Evolutionary conservation across 164 flowering plant species (phyloP), one percentile per base, ranked within the genome.

Genomic region (Chloranthus sessilifolius): DNA sequence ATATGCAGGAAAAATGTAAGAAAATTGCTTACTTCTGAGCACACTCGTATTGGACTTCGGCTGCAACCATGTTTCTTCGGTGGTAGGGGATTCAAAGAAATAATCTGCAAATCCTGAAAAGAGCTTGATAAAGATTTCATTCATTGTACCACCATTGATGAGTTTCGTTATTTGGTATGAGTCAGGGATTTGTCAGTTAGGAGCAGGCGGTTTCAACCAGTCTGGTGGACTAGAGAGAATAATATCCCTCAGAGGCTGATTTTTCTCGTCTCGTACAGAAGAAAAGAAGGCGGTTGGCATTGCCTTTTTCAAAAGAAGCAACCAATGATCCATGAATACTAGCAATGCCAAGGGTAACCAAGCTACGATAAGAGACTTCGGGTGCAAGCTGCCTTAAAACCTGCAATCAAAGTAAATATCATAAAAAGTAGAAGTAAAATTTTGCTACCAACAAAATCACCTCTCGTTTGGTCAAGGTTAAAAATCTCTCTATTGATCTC

Each of bases 381-480:
- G 85, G 90, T 4, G 99, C 95, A 28, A 94, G 78, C 74, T 94
- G 99, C 73, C 90, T 81, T 70, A 94, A 65, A 47, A 94, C 90
- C 99, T 94, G 79, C 50, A 55, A 56, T 58, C 8, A 19, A 36
- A n/a, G n/a, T n/a, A n/a, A n/a, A n/a, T n/a, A n/a, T n/a, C n/a
- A n/a, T n/a, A n/a, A n/a, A n/a, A n/a, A n/a, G n/a, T n/a, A n/a
- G n/a, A n/a, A n/a, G n/a, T n/a, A n/a, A n/a, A n/a, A n/a, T n/a
- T n/a, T n/a, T n/a, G n/a, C n/a, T n/a, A n/a, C n/a, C n/a, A n/a
- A n/a, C n/a, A n/a, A n/a, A n/a, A n/a, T n/a, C n/a, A n/a, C n/a
- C n/a, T n/a, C n/a, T n/a, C n/a, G n/a, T n/a, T n/a, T n/a, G n/a
- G n/a, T n/a, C n/a, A n/a, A n/a, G n/a, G n/a, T n/a, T n/a, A n/a